Evolutionary conservation across 2,329 filamentous ascomycete species (phyloP).

Genomic region (Penicillium digitatum): DNA sequence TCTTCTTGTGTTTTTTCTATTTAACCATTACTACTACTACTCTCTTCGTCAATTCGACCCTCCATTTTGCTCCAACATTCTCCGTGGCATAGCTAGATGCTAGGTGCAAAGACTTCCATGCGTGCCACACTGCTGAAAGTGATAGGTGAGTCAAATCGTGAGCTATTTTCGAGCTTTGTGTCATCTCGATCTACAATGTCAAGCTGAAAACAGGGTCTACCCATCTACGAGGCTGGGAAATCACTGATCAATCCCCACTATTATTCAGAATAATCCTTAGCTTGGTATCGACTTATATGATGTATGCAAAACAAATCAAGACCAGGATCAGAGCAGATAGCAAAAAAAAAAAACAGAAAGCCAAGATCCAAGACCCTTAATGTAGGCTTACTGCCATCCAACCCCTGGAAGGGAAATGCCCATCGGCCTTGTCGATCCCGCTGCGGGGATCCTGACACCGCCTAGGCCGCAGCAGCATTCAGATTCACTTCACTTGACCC

Average conservation of each 20-base stretch:
- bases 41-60: conserved; percentile 7
- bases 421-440: conserved; percentile 18
- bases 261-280: not conserved
- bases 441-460: conserved; percentile 23
- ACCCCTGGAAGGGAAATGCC: not conserved
- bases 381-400: not conserved
- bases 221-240: not conserved
- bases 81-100: not conserved
- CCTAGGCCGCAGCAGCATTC: conserved; percentile 3
- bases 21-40: conserved; percentile 11
- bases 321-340: not conserved
- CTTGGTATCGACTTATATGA: not conserved
- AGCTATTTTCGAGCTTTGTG: not conserved
- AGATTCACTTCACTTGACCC: not conserved
- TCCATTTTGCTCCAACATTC: conserved; percentile 7
- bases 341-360: not conserved
- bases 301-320: not conserved
- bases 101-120: not conserved
- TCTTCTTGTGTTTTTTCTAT: conserved; percentile 20
- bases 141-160: not conserved
- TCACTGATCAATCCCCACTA: conserved; percentile 1
- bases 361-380: conserved; percentile 3
- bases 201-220: not conserved
- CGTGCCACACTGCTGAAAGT: too few relatives aligned
- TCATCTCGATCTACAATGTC: not conserved